Evolutionary conservation across 306 rosid species (phyloP).

Genomic region (Psophocarpus tetragonolobus): DNA sequence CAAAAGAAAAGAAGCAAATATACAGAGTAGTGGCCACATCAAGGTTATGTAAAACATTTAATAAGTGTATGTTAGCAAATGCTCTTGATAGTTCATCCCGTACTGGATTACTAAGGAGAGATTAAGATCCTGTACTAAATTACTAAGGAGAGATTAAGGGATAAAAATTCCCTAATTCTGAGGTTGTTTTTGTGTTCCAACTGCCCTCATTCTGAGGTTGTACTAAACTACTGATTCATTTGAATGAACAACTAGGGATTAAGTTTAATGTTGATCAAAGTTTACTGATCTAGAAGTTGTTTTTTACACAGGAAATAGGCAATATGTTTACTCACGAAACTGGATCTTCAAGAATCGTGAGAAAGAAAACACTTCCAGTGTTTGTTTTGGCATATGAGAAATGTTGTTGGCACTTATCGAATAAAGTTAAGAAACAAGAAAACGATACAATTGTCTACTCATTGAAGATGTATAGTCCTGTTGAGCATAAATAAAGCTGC

Average conservation of each 20-base stretch:
- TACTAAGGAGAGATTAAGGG: not conserved
- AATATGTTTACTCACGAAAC: not conserved
- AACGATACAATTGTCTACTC: not conserved
- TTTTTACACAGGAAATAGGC: constrained; percentile 3
- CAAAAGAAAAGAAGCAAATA: not conserved
- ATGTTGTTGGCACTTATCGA: not conserved
- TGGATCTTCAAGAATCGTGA: constrained; percentile 16
- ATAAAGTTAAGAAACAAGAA: not conserved
- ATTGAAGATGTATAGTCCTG: not conserved
- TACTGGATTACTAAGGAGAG: not conserved
- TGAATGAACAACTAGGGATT: constrained; percentile 6
- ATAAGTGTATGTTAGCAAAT: not conserved
- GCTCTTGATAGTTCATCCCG: not conserved
- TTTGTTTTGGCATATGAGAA: not conserved
- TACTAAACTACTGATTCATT: not conserved
- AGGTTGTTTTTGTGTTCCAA: not conserved
- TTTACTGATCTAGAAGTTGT: not conserved
- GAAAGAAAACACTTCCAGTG: not conserved
- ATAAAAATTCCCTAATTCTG: not conserved
- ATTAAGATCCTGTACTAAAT: not conserved
- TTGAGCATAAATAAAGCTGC: not conserved
- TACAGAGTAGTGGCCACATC: not conserved
- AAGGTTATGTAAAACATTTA: not conserved
- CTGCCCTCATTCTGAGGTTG: not conserved
- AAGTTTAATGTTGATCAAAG: not conserved